Evolutionary conservation across 441 rosid genomes (phyloP).

Genomic region (Populus hybrid): DNA sequence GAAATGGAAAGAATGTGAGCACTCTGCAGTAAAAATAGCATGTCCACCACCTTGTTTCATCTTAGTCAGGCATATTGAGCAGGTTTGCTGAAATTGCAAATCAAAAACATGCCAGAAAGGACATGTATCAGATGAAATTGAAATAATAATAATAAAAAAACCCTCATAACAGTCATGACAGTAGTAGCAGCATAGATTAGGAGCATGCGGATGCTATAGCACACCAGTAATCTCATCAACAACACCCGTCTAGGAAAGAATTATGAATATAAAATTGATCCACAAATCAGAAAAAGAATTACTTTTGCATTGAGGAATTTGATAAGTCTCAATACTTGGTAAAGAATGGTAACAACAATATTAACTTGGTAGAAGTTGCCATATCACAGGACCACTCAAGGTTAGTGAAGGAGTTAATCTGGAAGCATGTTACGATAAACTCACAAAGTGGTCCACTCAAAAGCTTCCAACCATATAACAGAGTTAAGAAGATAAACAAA

Average conservation of each 20-base stretch:
- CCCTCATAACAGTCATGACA: background rate
- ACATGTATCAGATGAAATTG: background rate
- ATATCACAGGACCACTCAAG: background rate
- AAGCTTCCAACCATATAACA: no score
- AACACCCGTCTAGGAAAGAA: background rate
- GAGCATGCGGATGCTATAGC: no score
- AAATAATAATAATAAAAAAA: no score
- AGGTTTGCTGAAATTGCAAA: constrained; percentile 53
- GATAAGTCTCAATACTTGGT: background rate
- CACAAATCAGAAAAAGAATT: background rate
- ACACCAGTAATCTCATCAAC: no score
- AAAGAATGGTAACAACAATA: no score
- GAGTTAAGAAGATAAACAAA: no score
- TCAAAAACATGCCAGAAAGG: constrained; percentile 2
- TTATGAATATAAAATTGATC: background rate
- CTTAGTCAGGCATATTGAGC: constrained; percentile 83
- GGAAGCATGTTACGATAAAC: no score
- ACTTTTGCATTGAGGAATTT: background rate
- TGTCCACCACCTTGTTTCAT: constrained; percentile 84
- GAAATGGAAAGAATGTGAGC: constrained; percentile 93
- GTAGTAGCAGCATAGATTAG: background rate
- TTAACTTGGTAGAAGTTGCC: background rate
- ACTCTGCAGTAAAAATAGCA: constrained; percentile 91
- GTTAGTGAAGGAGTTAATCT: background rate
- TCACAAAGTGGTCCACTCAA: no score